Conservation (phyloP, 192 early-diverging fungal species). For the Entomortierella chlamydospora region DNA sequence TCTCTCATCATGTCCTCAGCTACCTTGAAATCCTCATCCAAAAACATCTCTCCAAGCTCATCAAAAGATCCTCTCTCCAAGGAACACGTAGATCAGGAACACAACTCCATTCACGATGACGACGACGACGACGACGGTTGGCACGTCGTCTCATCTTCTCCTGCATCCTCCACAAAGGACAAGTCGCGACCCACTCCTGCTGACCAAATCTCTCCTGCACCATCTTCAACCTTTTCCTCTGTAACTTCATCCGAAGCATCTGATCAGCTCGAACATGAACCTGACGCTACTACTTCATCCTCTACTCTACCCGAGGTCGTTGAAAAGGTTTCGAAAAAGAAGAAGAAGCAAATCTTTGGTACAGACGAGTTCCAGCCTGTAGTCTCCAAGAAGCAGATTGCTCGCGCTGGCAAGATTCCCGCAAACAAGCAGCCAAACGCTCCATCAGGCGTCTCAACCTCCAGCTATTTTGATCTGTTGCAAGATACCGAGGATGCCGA, state of each 20-base stretch:
- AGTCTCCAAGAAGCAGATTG: constrained; percentile 52
- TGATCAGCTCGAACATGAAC: constrained; percentile 3
- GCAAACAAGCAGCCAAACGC: constrained; percentile 24
- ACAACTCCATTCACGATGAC: constrained; percentile 8
- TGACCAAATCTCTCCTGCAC: neutral
- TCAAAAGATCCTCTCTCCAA: neutral
- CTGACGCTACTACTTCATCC: neutral
- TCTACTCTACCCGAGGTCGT: neutral
- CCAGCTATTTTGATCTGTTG: constrained; percentile 52
- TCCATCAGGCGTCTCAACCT: constrained; percentile 38
- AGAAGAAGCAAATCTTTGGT: constrained; percentile 55
- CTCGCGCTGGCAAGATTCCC: constrained; percentile 30
- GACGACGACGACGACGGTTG: constrained; percentile 47
- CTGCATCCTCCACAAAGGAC: constrained; percentile 10
- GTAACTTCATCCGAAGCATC: neutral
- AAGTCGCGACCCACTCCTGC: constrained; percentile 1
- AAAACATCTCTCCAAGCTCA: neutral
- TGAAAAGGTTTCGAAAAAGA: constrained; percentile 42
- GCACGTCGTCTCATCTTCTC: constrained; percentile 41
- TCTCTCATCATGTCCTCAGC: neutral
- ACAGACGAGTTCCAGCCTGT: constrained; percentile 55
- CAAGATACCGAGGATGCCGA: constrained; percentile 44
- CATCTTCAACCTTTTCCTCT: neutral
- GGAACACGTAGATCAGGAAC: constrained; percentile 7
- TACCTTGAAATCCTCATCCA: neutral